phyloP scores from a whole-genome alignment of 805 yeast species.

The Tetrapisispora pingtungensis region DNA sequence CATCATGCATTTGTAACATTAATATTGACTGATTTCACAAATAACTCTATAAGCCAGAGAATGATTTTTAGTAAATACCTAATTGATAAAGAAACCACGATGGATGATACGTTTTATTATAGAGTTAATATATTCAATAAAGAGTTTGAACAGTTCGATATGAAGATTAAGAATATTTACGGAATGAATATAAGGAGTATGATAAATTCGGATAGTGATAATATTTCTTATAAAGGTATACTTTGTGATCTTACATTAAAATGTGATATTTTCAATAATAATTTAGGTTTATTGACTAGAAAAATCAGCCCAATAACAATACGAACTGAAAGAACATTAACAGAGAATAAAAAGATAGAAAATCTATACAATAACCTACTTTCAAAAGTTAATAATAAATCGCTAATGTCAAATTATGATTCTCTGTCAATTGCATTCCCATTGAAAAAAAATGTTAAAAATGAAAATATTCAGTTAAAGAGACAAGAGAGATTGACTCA shows the following conservation, averaged over 20 bases:
- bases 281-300: conserved; percentile 16
- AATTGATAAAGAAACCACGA: conserved; percentile 10
- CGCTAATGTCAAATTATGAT: neutral
- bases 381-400: neutral
- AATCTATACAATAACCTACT: neutral
- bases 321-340: neutral
- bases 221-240: conserved; percentile 19
- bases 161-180: conserved; percentile 5
- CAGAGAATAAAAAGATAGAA: neutral
- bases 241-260: conserved; percentile 18
- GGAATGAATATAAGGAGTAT: conserved; percentile 5
- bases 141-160: conserved; percentile 10
- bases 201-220: conserved; percentile 7
- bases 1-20: conserved; percentile 7
- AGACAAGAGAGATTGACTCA: conserved; percentile 1
- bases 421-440: conserved; percentile 1
- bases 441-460: neutral
- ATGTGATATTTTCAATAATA: conserved; percentile 11
- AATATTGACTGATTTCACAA: conserved; percentile 25
- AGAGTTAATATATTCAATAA: conserved; percentile 15
- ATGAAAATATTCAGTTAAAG: neutral
- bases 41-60: conserved; percentile 11
- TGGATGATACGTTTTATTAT: conserved; percentile 13
- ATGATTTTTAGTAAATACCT: conserved; percentile 19
- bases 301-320: conserved; percentile 11